These are phyloP conservation scores for Acanthamoeba lenticulata DNA, from an alignment of 208 protist species.

Conservation along the genomic window DNA sequence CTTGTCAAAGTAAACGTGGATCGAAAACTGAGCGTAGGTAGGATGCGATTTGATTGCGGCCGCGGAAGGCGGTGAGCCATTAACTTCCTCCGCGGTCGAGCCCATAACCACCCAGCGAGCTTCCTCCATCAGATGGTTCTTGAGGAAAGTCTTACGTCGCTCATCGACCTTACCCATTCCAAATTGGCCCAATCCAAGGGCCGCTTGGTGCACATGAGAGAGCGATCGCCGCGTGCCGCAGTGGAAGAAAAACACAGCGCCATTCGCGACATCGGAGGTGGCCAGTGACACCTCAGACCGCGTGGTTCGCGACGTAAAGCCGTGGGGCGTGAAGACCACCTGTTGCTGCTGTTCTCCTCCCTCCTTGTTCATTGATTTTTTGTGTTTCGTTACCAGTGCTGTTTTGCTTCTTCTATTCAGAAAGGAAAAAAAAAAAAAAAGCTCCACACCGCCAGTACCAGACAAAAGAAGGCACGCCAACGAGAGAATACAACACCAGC, in stretches of 20 bases:
- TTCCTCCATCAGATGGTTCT: neutral
- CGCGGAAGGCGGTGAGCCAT: no score
- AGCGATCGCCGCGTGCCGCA: neutral
- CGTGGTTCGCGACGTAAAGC: conserved; percentile 12
- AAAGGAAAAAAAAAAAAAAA: no score
- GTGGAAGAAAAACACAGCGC: neutral
- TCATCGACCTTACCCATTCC: neutral
- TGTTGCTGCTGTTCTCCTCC: neutral
- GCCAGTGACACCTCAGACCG: neutral
- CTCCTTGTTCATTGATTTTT: neutral
- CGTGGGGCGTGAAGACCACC: conserved; percentile 14
- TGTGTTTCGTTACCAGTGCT: no score
- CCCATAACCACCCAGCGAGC: neutral
- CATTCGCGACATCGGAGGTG: neutral
- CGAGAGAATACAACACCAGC: no score
- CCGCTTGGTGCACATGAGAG: neutral
- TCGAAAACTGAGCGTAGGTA: neutral
- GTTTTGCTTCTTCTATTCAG: no score
- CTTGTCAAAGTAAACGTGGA: conserved; percentile 37
- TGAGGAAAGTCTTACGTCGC: neutral
- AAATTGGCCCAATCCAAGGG: neutral
- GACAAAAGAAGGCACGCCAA: no score
- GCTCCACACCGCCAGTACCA: no score
- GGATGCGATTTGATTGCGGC: conserved; percentile 18
- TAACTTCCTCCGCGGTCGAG: no score